Evolutionary conservation across 2,329 filamentous ascomycete species (phyloP).

Genomic region (Talaromyces atroroseus): DNA sequence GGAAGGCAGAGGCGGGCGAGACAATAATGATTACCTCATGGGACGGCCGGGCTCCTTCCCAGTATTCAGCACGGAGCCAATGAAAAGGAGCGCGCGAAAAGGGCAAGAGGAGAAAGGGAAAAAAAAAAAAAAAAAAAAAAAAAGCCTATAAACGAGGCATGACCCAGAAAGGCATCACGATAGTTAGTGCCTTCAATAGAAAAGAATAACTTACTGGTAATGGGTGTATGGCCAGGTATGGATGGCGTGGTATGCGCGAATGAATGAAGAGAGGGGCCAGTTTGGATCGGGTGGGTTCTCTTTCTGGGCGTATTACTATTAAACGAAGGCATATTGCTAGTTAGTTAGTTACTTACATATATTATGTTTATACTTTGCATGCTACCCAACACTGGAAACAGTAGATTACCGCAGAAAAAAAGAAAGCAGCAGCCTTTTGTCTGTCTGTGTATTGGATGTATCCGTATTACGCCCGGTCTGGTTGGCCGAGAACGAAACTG

Average conservation of each 20-base stretch:
- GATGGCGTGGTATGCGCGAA: background rate
- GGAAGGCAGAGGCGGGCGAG: background rate
- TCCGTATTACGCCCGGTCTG: no score
- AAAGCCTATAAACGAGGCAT: background rate
- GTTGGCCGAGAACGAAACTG: no score
- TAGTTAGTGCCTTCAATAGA: background rate
- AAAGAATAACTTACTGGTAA: no score
- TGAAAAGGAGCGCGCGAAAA: background rate
- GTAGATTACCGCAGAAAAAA: no score
- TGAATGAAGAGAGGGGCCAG: no score
- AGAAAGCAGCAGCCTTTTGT: no score
- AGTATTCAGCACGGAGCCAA: background rate
- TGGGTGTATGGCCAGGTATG: background rate
- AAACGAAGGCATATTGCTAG: no score
- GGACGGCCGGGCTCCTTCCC: background rate
- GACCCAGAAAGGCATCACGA: background rate
- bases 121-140: background rate
- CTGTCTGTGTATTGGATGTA: no score
- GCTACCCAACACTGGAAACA: no score
- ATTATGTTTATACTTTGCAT: no score
- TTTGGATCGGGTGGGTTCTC: background rate
- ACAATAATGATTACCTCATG: constrained; percentile 10
- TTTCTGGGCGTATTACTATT: background rate
- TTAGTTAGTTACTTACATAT: no score
- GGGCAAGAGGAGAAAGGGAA: background rate